Percentiles rank a stretch among this genome's conserved stretches.
These are phyloP conservation scores for Mycena pura DNA, from an alignment of 768 basidiomycete species.

Conservation along the genomic window DNA sequence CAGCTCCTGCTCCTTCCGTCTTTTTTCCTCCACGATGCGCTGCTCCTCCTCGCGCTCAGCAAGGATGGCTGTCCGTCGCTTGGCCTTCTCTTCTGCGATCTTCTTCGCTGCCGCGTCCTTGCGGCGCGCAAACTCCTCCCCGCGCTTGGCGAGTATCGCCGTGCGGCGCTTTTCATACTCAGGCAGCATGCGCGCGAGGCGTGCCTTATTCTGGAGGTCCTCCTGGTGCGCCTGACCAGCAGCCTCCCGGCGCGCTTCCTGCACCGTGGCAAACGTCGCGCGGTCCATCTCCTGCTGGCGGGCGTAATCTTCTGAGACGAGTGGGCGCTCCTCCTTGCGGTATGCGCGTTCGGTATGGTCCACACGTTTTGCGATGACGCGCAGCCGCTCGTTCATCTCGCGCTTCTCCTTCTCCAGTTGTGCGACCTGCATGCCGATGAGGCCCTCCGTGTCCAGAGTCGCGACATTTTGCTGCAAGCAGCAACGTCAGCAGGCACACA, in stretches of 20 bases:
- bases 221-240: constrained; percentile 65
- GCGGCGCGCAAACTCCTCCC: constrained; percentile 69
- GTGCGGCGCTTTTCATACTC: constrained; percentile 68
- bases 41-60: constrained; percentile 68
- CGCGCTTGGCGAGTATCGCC: constrained; percentile 60
- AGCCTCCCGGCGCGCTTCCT: constrained; percentile 61
- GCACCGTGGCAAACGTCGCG: constrained; percentile 67
- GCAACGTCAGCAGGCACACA: background rate
- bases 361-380: constrained; percentile 85
- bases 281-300: constrained; percentile 82
- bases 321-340: constrained; percentile 89
- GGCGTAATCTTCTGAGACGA: constrained; percentile 87
- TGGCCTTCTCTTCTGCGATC: constrained; percentile 86
- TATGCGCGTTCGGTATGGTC: constrained; percentile 96
- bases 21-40: constrained; percentile 48
- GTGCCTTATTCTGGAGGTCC: constrained; percentile 75
- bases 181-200: constrained; percentile 72
- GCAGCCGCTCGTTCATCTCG: constrained; percentile 80
- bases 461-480: constrained; percentile 69
- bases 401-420: constrained; percentile 98
- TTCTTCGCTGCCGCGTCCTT: constrained; percentile 65
- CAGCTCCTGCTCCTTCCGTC: constrained; percentile 58
- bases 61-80: constrained; percentile 62
- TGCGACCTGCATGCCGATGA: constrained; percentile 90
- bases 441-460: constrained; percentile 81